phyloP scores from a whole-genome alignment of 2,329 filamentous ascomycete species.

The Penicillium palitans region DNA sequence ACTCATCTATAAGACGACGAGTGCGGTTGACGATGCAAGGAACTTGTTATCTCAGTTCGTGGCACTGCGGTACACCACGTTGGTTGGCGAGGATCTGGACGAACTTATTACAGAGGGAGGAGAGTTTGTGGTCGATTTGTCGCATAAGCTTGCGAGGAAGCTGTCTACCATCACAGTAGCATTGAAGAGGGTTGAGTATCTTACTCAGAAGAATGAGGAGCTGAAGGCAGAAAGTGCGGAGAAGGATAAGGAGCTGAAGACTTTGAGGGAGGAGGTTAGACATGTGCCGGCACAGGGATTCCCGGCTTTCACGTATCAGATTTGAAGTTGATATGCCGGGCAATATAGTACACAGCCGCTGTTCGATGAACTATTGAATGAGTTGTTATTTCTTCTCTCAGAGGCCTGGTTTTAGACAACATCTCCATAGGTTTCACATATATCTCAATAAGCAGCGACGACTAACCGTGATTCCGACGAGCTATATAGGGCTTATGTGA shows the following conservation, averaged over 20 bases:
- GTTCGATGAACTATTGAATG: neutral
- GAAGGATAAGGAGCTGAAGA: neutral
- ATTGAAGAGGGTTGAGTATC: neutral
- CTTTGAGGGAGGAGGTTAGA: neutral
- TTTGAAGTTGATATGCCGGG: neutral
- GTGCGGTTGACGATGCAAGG: neutral
- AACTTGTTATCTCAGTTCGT: slow-evolving; percentile 12
- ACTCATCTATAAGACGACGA: slow-evolving; percentile 5
- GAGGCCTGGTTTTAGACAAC: too few relatives aligned
- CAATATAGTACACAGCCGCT: neutral
- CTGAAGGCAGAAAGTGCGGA: neutral
- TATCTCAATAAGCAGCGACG: too few relatives aligned
- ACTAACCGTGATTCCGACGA: too few relatives aligned
- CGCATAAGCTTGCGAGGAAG: slow-evolving; percentile 10
- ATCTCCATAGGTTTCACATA: too few relatives aligned
- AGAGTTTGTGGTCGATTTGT: slow-evolving; percentile 12
- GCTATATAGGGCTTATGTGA: neutral
- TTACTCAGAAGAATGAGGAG: neutral
- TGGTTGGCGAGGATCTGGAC: neutral
- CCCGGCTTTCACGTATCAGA: slow-evolving; percentile 1
- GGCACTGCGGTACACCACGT: slow-evolving; percentile 5
- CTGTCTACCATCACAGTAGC: neutral
- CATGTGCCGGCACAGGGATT: neutral
- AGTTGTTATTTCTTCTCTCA: neutral
- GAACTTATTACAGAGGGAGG: slow-evolving; percentile 8